Evolutionary conservation across 2,329 filamentous ascomycete genomes (phyloP).

Genomic region (Diaporthe sp.): DNA sequence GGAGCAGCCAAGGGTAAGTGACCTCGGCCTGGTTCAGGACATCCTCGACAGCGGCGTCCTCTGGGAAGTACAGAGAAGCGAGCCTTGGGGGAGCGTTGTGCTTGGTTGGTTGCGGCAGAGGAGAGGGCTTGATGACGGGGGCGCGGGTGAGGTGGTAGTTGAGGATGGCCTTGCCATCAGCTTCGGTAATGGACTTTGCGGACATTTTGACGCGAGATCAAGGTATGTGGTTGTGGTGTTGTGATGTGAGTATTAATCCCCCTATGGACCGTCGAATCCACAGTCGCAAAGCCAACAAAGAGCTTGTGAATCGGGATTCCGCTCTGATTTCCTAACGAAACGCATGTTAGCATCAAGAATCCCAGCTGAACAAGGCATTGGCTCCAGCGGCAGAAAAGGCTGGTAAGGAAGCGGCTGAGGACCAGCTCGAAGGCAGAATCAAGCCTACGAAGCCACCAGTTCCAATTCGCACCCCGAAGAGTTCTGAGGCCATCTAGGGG

Average conservation of each 20-base stretch:
- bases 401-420: not conserved
- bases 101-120: constrained; percentile 83
- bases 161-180: constrained; percentile 99
- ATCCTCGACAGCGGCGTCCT: constrained; percentile 83
- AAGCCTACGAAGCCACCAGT: not conserved
- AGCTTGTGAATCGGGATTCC: constrained; percentile 28
- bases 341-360: constrained; percentile 30
- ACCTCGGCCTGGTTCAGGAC: constrained; percentile 95
- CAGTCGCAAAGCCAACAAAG: constrained; percentile 33
- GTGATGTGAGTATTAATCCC: constrained; percentile 24
- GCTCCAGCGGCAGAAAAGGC: not conserved
- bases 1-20: constrained; percentile 95
- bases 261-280: constrained; percentile 32
- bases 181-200: constrained; percentile 97
- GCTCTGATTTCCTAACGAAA: constrained; percentile 25
- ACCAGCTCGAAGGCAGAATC: not conserved
- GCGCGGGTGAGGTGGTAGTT: constrained; percentile 99
- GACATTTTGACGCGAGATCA: constrained; percentile 71
- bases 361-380: constrained; percentile 22
- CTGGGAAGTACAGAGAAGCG: constrained; percentile 91
- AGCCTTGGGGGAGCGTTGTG: constrained; percentile 95
- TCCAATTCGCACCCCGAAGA: not conserved
- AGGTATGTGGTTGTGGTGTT: constrained; percentile 34
- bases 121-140: constrained; percentile 96
- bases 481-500: not conserved